Percentiles rank a stretch among this genome's conserved stretches.
These are phyloP conservation scores for Pseudocercospora vitis DNA, from an alignment of 2,329 filamentous ascomycete genomes.

Conservation along the genomic window DNA sequence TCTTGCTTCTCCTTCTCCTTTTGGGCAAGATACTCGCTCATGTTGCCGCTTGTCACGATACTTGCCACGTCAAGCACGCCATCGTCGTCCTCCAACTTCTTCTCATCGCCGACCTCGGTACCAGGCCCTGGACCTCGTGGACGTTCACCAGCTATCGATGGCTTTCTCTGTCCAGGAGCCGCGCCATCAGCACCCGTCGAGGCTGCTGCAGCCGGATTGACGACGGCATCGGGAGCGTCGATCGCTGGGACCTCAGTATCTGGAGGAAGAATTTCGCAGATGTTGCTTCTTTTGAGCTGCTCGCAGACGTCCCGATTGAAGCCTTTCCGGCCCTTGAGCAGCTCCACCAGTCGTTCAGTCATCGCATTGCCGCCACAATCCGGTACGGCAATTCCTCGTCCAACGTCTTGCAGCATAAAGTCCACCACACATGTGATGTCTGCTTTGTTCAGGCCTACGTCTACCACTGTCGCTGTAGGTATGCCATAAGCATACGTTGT, in stretches of 20 bases:
- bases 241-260: constrained; percentile 56
- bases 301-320: constrained; percentile 65
- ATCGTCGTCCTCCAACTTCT: constrained; percentile 59
- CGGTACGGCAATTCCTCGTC: constrained; percentile 60
- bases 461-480: constrained; percentile 78
- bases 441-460: constrained; percentile 88
- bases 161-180: constrained; percentile 43
- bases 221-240: constrained; percentile 41
- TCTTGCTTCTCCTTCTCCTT: constrained; percentile 78
- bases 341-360: constrained; percentile 68
- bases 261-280: constrained; percentile 60
- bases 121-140: constrained; percentile 56
- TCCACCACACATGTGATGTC: constrained; percentile 90
- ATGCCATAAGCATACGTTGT: constrained; percentile 79
- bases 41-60: constrained; percentile 73
- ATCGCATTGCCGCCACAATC: constrained; percentile 84
- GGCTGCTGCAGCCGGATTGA: constrained; percentile 57
- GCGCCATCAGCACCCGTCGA: constrained; percentile 55
- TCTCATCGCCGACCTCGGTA: constrained; percentile 56
- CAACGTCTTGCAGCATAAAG: constrained; percentile 69
- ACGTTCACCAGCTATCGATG: constrained; percentile 45
- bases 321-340: constrained; percentile 58
- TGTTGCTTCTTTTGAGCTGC: constrained; percentile 62
- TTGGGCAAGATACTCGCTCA: constrained; percentile 77
- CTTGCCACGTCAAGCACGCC: constrained; percentile 81